Evolutionary conservation across 805 yeast species (phyloP).

Genomic region (Spathaspora girioi): DNA sequence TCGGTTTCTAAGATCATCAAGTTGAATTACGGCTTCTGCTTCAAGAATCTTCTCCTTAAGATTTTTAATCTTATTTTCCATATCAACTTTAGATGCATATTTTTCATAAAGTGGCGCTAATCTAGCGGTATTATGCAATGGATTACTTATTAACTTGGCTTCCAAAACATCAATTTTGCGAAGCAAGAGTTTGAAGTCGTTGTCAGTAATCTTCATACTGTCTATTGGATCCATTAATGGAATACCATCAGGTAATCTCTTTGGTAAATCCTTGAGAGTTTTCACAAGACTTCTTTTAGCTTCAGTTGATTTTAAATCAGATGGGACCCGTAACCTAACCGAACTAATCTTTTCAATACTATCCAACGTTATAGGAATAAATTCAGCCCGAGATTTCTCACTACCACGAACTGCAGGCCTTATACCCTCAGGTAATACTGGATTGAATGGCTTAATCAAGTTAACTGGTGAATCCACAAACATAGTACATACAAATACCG

Average conservation of each 20-base stretch:
- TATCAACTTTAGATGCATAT: conserved; percentile 60
- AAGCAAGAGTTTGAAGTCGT: conserved; percentile 65
- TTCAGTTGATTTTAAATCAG: conserved; percentile 53
- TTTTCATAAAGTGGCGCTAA: conserved; percentile 59
- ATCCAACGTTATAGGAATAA: conserved; percentile 79
- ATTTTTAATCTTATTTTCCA: conserved; percentile 55
- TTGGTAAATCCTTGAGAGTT: conserved; percentile 73
- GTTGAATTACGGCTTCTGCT: conserved; percentile 87
- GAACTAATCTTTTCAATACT: conserved; percentile 76
- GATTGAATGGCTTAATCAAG: conserved; percentile 72
- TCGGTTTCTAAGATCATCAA: conserved; percentile 90
- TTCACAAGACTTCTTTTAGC: conserved; percentile 63
- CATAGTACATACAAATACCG: conserved; percentile 75
- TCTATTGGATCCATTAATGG: conserved; percentile 89
- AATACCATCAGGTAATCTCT: conserved; percentile 84
- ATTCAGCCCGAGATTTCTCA: conserved; percentile 69
- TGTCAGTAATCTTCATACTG: conserved; percentile 88
- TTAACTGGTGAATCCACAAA: conserved; percentile 82
- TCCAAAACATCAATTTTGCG: conserved; percentile 83
- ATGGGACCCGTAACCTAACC: conserved; percentile 78
- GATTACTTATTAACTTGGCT: conserved; percentile 65
- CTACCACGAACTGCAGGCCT: conserved; percentile 68
- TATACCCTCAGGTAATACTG: conserved; percentile 81
- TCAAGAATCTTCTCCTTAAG: conserved; percentile 67
- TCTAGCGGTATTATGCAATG: conserved; percentile 59